Base-by-base conservation (phyloP, 2,329 filamentous ascomycete genomes). In the Hansfordia pulvinata region DNA sequence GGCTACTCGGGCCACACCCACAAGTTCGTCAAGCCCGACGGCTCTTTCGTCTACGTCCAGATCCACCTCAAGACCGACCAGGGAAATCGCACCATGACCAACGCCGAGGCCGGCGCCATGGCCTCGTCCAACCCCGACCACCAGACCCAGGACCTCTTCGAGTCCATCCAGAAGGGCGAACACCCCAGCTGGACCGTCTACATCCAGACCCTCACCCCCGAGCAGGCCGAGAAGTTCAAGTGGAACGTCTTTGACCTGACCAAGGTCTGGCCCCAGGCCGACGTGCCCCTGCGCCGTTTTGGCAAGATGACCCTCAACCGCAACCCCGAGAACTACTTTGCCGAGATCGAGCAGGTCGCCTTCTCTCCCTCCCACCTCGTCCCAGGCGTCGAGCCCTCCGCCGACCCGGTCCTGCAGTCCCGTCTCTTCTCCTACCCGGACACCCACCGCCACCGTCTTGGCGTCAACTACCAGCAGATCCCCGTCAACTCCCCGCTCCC, bases 241-340 rank as follows among this genome's bases (percentile, higher is more conserved):
- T 73, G 64, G 57, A 75, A 73, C 47, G 55, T 79, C 34, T 76
- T 82, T 34, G 76, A 81, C 41, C 52, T 77, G 34, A 81, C 76
- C 26, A 76, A 79, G 50, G 62, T 75, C 39, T 79, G 74, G 73
- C 74, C 74, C 3, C 68, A 77, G 32, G 54, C 49, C 13, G 61
- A 75, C 24, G 68, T 74, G 16, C 75, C 76, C 2, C 54, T 76
- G 9, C 58, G 68, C 11, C 63, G 57, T 23, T 58, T 81, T 28
- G 75, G 74, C 25, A 62, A 63, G 32, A 50, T 81, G 31, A 76
- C 67, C 1, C 60, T 81, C 14, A 76, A 77, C 51, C 59, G 61
- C 45, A 80, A 79, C 43, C 55, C 62, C 2, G 50, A 64, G 28
- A 79, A 81, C 50, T 80, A 78, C 54, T 78, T 79, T 40, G 60